Conservation (phyloP, 345 rosid species). For the Raphanus raphanistrum region DNA sequence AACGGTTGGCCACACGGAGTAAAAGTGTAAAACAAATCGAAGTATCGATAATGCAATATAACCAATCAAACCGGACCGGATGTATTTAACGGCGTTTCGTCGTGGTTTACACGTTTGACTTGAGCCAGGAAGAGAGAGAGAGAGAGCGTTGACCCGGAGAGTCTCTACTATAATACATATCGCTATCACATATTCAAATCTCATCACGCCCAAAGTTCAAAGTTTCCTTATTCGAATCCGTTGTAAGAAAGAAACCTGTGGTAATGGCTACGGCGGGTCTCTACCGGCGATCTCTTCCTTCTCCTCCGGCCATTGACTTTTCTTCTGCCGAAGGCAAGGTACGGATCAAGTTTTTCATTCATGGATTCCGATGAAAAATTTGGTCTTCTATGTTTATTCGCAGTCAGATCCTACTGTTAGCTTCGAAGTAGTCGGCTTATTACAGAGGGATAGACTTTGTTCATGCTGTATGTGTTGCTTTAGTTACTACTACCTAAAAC, state of each 20-base stretch:
- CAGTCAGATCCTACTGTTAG: neutral
- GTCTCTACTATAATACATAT: neutral
- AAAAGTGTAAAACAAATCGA: too few species aligned
- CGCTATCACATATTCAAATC: slow-evolving; percentile 1
- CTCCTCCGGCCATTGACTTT: slow-evolving; percentile 87
- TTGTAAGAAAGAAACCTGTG: neutral
- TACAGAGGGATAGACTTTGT: neutral
- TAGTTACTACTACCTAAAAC: neutral
- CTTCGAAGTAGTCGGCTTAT: neutral
- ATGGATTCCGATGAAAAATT: neutral
- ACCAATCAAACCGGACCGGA: neutral
- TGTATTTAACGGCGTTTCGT: slow-evolving; percentile 13
- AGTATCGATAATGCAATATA: neutral
- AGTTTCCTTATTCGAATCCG: neutral
- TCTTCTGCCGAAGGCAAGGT: slow-evolving; percentile 84
- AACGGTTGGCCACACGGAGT: too few species aligned
- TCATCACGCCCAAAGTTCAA: neutral
- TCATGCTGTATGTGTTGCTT: neutral
- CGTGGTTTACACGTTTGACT: slow-evolving; percentile 5
- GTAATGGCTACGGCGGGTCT: slow-evolving; percentile 70
- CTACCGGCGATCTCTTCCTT: slow-evolving; percentile 64
- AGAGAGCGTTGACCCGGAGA: slow-evolving; percentile 11
- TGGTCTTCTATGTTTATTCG: neutral
- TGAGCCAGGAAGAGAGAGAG: neutral
- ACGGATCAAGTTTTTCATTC: neutral